Percentiles rank a stretch among this genome's conserved stretches.
Conservation (phyloP, 208 protist genomes). For the Crithidia acanthocephali region DNA sequence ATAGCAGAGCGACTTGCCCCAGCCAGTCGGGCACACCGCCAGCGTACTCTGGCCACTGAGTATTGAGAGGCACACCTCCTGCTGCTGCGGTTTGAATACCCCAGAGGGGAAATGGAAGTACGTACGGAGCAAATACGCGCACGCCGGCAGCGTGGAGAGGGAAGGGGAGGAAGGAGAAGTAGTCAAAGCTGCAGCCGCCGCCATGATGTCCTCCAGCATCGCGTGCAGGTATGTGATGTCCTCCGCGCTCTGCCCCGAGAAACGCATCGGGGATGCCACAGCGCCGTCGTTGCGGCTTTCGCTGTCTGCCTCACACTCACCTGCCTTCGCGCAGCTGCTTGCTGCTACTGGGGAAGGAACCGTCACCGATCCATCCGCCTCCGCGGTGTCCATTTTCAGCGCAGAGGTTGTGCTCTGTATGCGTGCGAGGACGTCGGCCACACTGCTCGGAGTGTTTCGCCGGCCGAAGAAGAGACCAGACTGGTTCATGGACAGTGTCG, state of each 20-base stretch:
- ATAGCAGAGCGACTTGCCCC: constrained; percentile 96
- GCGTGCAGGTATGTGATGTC: constrained; percentile 22
- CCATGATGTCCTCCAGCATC: constrained; percentile 26
- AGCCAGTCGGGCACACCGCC: constrained; percentile 95
- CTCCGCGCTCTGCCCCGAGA: neutral
- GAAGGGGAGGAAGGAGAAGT: neutral
- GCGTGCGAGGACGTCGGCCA: neutral
- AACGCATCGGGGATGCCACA: neutral
- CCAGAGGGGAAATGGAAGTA: constrained; percentile 64
- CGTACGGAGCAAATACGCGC: constrained; percentile 53
- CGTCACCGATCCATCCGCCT: too few species aligned
- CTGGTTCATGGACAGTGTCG: constrained; percentile 36
- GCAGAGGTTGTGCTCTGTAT: neutral
- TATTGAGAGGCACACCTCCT: constrained; percentile 74
- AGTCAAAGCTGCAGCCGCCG: neutral
- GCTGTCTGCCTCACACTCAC: neutral
- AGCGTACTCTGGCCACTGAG: constrained; percentile 80
- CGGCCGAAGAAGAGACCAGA: constrained; percentile 16
- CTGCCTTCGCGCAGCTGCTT: neutral
- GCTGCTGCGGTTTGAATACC: constrained; percentile 78
- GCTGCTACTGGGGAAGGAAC: too few species aligned
- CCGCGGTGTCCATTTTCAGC: too few species aligned
- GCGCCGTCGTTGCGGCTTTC: neutral
- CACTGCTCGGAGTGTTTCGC: neutral
- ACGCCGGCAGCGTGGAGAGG: constrained; percentile 43